Base-by-base conservation (phyloP, 768 basidiomycete genomes). In the Suillus subluteus region DNA sequence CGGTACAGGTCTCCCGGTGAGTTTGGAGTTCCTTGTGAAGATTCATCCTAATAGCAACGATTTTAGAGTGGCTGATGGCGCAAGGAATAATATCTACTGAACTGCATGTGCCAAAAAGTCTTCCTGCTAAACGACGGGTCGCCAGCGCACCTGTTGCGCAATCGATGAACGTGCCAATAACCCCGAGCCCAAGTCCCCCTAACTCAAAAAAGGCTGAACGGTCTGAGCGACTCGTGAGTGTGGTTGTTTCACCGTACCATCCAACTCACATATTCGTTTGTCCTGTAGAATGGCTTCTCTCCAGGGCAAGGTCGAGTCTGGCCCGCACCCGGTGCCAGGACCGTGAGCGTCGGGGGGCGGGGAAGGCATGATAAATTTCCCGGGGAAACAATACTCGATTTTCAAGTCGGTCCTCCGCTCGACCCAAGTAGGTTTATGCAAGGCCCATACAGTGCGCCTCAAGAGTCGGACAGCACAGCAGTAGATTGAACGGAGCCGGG, bases 1-100 rank as follows among this genome's bases (percentile, higher is more conserved):
- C 81, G 87, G 48, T 92, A 92, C 73, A 79, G 88, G 32, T 79
- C 86, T 44, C 78, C 75, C 64, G 86, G 89, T 88, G 67, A 52
- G 79, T 72, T 58, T 48, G 40, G 11, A 30, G 41, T 43, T 13
- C 6, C n/a, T 46, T 59, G 64, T 26, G 18, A 52, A 54, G 44
- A 44, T 43, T 65, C 35, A 46, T 50, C 16, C 6, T 30, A 4
- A 62, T 9, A 18, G 18, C 21, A 63, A 21, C 6, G n/a, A 12
- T 23, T 63, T 58, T 65, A 86, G 87, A 83, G 48, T 87, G 85
- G 65, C 72, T 87, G 58, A 78, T 81, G 67, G 72, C 81, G 37
- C 86, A 87, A 73, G 84, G 86, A 2, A 88, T 88, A 54, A 79
- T 83, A 68, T 68, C 79, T 0, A 73, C 72, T 35, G 66, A 67